Evolutionary conservation across 2,329 filamentous ascomycete genomes (phyloP), one percentile per base, ranked within the genome.

Genomic region (Pseudocercospora eumusae): DNA sequence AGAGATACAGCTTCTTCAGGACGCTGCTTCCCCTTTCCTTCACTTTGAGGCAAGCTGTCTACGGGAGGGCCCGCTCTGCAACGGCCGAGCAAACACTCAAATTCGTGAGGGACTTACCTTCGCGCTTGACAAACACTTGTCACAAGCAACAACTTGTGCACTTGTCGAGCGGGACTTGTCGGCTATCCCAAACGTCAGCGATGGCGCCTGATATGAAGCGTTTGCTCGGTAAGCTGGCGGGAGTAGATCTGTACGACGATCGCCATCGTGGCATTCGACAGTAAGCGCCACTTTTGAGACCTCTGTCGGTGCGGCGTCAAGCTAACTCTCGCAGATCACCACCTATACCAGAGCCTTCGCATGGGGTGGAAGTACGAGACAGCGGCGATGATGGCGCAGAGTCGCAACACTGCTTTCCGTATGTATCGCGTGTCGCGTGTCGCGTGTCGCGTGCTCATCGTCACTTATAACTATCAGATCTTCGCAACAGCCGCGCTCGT

Each of bases 181-280:
- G 44, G 18, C 9, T 9, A 11, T 3, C 13, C 44, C 13, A 9
- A 23, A 23, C 3, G 4, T 15, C 13, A 15, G 44, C 8, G 11
- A 23, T 47, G 44, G 44, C 44, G 44, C 20, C 44, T 23, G 27
- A 31, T 10, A 44, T 61, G 20, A 61, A 61, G 31, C 42, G 25
- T 6, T 11, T 53, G 20, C 28, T 61, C 7, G 31, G 53, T n/a
- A 33, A 31, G 28, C 23, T 57, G 42, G 53, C 28, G 4, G 53
- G 52, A 27, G 44, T 52, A 3, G 53, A 61, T 28, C 23, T 61
- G 20, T 27, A 13, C n/a, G 23, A 50, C 4, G 18, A 23, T 13
- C 7, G 21, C n/a, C 20, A 10, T 6, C 47, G 15, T n/a, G 36
- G 36, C 36, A 6, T 40, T n/a, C 36, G n/a, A 40, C 36, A 40